phyloP scores from a whole-genome alignment of 345 rosid species.

The Syzygium jambos region DNA sequence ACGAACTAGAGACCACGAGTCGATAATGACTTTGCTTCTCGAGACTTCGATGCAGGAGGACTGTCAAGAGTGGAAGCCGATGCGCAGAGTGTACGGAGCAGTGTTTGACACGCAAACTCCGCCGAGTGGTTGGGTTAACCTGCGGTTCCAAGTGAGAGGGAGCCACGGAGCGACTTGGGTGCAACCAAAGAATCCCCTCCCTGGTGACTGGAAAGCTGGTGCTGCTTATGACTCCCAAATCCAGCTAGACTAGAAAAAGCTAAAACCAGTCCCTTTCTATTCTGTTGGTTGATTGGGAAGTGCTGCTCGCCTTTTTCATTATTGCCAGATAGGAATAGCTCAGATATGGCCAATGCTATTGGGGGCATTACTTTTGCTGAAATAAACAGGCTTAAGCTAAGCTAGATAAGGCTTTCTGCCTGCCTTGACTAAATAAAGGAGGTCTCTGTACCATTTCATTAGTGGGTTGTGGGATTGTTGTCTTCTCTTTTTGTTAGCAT shows the following conservation, averaged over 20 bases:
- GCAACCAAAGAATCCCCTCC: slow-evolving; percentile 39
- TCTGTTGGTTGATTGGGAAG: background rate
- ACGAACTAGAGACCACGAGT: background rate
- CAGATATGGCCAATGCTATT: background rate
- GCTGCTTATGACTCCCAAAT: slow-evolving; percentile 45
- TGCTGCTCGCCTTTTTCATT: background rate
- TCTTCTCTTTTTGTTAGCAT: background rate
- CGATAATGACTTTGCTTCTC: background rate
- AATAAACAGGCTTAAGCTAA: background rate
- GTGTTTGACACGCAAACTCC: slow-evolving; percentile 58
- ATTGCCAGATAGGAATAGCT: background rate
- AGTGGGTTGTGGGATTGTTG: background rate
- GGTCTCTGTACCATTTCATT: background rate
- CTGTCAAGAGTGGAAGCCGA: slow-evolving; percentile 46
- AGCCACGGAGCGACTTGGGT: slow-evolving; percentile 45
- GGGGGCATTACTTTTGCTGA: background rate
- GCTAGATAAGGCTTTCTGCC: background rate
- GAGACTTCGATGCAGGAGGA: slow-evolving; percentile 31
- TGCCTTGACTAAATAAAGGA: background rate
- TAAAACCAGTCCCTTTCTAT: background rate
- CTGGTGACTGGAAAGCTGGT: slow-evolving; percentile 59
- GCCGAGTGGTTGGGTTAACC: slow-evolving; percentile 34
- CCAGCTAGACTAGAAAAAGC: slow-evolving; percentile 29
- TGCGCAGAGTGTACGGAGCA: slow-evolving; percentile 73
- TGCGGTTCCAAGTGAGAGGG: slow-evolving; percentile 49